phyloP scores from a whole-genome alignment of 2,329 filamentous ascomycete species.

The Coniochaeta ligniaria region DNA sequence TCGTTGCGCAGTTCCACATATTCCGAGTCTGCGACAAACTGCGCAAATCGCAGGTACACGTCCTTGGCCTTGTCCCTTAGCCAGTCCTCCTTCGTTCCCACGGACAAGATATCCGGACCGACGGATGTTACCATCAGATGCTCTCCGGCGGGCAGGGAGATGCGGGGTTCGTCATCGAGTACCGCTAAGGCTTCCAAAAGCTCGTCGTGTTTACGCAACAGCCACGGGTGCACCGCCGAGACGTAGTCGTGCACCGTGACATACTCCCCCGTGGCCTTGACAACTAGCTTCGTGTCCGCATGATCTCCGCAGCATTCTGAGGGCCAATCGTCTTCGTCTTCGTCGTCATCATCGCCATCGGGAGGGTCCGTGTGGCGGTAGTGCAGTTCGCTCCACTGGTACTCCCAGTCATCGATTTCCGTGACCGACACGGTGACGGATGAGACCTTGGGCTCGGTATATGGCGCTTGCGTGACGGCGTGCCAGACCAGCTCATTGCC shows the following conservation, averaged over 20 bases:
- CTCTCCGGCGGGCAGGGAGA: neutral
- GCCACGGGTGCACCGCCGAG: constrained; percentile 8
- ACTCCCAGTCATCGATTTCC: constrained; percentile 5
- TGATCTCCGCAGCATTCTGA: neutral
- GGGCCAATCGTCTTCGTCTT: neutral
- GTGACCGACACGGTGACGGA: constrained; percentile 6
- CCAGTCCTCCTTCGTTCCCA: neutral
- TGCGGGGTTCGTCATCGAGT: neutral
- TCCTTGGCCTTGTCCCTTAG: neutral
- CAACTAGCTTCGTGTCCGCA: neutral
- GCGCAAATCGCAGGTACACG: neutral
- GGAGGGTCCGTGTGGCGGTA: neutral
- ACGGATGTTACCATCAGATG: neutral
- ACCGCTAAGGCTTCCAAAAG: neutral
- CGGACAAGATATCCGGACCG: neutral
- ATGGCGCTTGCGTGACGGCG: constrained; percentile 3
- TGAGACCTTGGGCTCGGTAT: constrained; percentile 5
- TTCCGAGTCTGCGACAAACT: neutral
- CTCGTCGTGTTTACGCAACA: constrained; percentile 5
- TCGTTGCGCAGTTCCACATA: neutral
- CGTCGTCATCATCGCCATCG: neutral
- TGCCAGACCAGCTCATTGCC: neutral
- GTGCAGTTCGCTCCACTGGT: neutral
- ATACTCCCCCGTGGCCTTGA: constrained; percentile 23
- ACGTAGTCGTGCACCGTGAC: constrained; percentile 12